Conservation (phyloP, 2,329 filamentous ascomycete species). For the Beauveria sp. region DNA sequence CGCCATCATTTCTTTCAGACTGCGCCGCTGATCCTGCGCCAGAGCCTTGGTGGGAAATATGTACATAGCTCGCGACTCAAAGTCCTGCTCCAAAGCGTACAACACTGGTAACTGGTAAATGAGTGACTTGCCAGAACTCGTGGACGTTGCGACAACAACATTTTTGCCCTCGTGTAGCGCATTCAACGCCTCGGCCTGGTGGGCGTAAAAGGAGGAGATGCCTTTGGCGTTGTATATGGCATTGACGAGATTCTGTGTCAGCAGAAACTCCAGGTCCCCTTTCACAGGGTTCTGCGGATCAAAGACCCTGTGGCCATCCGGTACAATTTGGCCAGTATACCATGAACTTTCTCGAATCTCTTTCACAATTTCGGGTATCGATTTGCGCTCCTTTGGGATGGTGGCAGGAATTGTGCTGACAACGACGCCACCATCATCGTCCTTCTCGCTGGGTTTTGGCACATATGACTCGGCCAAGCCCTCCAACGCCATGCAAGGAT, state of each 20-base stretch:
- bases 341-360: conserved; percentile 77
- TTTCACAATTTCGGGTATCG: conserved; percentile 74
- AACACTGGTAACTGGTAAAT: conserved; percentile 95
- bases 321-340: conserved; percentile 90
- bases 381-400: conserved; percentile 73
- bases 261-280: conserved; percentile 73
- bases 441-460: conserved; percentile 47
- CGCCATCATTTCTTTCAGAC: conserved; percentile 72
- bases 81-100: conserved; percentile 73
- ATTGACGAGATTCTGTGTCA: conserved; percentile 92
- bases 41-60: conserved; percentile 97
- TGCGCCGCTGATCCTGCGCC: conserved; percentile 87
- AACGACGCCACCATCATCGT: conserved; percentile 22
- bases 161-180: conserved; percentile 72
- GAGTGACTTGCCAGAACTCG: conserved; percentile 93
- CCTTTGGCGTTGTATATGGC: conserved; percentile 86
- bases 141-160: conserved; percentile 90
- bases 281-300: conserved; percentile 75
- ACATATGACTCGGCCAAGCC: conserved; percentile 52
- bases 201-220: conserved; percentile 80
- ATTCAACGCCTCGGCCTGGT: conserved; percentile 93
- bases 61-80: conserved; percentile 79
- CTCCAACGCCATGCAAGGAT: conserved; percentile 60
- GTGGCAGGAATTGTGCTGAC: conserved; percentile 50
- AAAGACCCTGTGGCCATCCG: conserved; percentile 85